Evolutionary conservation across 495 filamentous ascomycete genomes (phyloP).

Genomic region (Alectoria sarmentosa): DNA sequence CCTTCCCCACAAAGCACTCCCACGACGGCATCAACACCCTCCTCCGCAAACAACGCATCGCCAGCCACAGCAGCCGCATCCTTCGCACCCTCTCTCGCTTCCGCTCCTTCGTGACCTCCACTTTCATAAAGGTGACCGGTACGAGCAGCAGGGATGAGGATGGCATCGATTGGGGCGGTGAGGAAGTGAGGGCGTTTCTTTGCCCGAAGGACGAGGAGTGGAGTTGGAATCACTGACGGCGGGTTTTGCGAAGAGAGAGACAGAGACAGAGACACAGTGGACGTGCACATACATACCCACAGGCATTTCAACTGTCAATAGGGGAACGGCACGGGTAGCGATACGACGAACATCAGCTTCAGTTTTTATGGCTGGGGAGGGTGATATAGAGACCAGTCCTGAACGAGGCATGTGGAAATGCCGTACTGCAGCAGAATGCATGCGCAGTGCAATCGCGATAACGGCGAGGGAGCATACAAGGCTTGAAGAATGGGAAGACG

Average conservation of each 20-base stretch:
- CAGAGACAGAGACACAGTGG: too few relatives aligned
- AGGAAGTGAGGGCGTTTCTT: neutral
- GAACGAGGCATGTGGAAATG: neutral
- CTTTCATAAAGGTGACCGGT: neutral
- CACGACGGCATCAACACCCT: slow-evolving; percentile 4
- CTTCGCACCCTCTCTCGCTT: neutral
- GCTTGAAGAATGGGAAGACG: neutral
- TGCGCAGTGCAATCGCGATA: neutral
- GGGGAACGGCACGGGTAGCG: neutral
- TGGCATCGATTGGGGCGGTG: slow-evolving; percentile 2
- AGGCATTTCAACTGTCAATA: too few relatives aligned
- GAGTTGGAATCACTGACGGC: neutral
- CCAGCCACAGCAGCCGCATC: neutral
- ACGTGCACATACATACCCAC: too few relatives aligned
- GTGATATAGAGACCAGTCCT: too few relatives aligned
- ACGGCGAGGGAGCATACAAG: neutral
- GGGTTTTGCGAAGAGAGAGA: too few relatives aligned
- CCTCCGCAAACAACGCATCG: neutral
- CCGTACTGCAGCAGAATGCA: neutral
- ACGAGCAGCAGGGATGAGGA: neutral
- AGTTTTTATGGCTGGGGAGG: too few relatives aligned
- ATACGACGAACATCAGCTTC: too few relatives aligned
- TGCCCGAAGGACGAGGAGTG: neutral
- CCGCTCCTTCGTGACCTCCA: neutral
- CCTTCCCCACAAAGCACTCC: neutral